A percentile compares a stretch with the other conserved stretches of the same genome.
These are phyloP conservation scores for Aspergillus eucalypticola DNA, from an alignment of 2,329 filamentous ascomycete genomes.

Conservation along the genomic window DNA sequence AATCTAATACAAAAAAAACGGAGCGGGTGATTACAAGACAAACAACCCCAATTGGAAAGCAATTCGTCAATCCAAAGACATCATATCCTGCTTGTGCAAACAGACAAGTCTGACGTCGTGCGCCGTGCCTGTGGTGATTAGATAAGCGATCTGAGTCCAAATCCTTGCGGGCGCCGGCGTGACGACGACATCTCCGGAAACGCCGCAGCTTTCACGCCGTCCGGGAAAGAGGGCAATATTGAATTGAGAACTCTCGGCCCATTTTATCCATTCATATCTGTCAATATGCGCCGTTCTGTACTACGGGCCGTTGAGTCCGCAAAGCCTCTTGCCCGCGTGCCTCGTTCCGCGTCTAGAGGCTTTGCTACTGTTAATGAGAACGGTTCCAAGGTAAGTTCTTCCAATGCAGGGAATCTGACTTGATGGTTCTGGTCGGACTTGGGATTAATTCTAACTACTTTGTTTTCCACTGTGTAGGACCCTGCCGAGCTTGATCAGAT, in stretches of 20 bases:
- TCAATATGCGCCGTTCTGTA: conserved; percentile 43
- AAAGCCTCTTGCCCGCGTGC: conserved; percentile 36
- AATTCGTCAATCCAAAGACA: not conserved
- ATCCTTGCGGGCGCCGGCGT: conserved; percentile 16
- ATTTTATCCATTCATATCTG: conserved; percentile 7
- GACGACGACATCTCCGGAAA: conserved; percentile 17
- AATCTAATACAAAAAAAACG: too few species aligned
- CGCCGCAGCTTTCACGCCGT: conserved; percentile 14
- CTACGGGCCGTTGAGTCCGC: conserved; percentile 42
- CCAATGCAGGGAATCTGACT: not conserved
- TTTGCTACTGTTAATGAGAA: conserved; percentile 38
- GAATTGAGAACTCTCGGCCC: conserved; percentile 1
- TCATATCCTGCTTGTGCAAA: not conserved
- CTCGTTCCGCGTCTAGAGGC: conserved; percentile 37
- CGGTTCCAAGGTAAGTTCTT: conserved; percentile 34
- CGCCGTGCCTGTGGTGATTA: conserved; percentile 26
- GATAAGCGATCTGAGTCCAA: conserved; percentile 28
- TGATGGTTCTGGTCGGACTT: not conserved
- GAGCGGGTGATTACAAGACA: too few species aligned
- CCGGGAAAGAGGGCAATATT: conserved; percentile 3
- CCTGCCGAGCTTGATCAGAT: conserved; percentile 83
- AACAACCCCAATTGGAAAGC: too few species aligned
- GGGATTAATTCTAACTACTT: conserved; percentile 10
- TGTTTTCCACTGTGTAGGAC: conserved; percentile 55
- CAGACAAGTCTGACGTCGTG: not conserved